A percentile compares a stretch with the other conserved stretches of the same genome.
These are phyloP conservation scores for Tremella yokohamensis DNA, from an alignment of 768 basidiomycete genomes.

Conservation along the genomic window DNA sequence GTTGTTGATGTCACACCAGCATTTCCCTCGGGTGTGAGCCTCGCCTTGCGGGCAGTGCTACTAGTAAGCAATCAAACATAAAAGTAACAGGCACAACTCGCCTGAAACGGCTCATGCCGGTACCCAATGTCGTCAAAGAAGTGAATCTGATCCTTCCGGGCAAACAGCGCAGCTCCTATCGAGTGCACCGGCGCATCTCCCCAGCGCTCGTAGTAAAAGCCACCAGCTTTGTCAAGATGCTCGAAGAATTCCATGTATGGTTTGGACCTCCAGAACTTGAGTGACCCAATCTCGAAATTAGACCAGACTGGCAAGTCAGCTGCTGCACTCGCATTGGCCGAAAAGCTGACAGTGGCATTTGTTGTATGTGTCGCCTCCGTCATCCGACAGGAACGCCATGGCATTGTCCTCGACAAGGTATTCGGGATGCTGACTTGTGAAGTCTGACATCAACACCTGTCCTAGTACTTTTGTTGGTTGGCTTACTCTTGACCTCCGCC, in stretches of 20 bases:
- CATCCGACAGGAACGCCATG: conserved; percentile 69
- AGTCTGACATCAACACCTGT: conserved; percentile 56
- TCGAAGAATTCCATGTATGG: conserved; percentile 81
- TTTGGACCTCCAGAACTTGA: conserved; percentile 79
- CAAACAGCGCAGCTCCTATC: conserved; percentile 85
- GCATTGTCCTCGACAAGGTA: conserved; percentile 64
- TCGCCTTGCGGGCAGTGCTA: conserved; percentile 52
- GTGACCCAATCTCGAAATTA: conserved; percentile 82
- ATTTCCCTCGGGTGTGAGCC: conserved; percentile 69
- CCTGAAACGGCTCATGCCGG: conserved; percentile 88
- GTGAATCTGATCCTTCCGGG: conserved; percentile 82
- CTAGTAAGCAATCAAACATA: not conserved
- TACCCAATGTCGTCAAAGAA: conserved; percentile 96
- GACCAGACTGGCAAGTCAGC: conserved; percentile 66
- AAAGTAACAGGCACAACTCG: conserved; percentile 56
- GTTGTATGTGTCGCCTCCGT: conserved; percentile 70
- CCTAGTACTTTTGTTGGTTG: not conserved
- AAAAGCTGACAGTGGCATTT: conserved; percentile 64
- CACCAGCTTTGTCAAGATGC: conserved; percentile 71
- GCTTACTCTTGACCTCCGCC: conserved; percentile 65
- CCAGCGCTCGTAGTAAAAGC: conserved; percentile 77
- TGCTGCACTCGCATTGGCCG: not conserved
- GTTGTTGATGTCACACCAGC: conserved; percentile 73
- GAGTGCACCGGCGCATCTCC: conserved; percentile 91
- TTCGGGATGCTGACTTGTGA: conserved; percentile 63